These are phyloP conservation scores for Kondoa subrosea DNA, from an alignment of 768 basidiomycete species.

Conservation along the genomic window DNA sequence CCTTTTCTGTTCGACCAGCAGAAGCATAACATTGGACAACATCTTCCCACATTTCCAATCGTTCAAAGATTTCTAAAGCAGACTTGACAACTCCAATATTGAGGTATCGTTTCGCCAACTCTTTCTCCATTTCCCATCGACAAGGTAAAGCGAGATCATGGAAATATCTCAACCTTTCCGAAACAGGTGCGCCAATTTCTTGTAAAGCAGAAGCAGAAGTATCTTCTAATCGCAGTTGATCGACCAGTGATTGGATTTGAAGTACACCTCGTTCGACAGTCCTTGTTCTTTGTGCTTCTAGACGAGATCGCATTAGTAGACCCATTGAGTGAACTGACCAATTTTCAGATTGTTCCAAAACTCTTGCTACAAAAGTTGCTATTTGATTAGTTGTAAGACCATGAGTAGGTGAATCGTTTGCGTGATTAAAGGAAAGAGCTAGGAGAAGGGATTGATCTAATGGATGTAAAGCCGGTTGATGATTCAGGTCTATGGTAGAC, in stretches of 20 bases:
- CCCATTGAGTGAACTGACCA: constrained; percentile 98
- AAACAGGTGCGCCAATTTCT: constrained; percentile 34
- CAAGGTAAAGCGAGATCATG: constrained; percentile 67
- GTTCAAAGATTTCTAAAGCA: constrained; percentile 81
- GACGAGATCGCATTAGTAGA: constrained; percentile 73
- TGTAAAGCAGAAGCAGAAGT: constrained; percentile 12
- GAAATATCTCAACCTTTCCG: constrained; percentile 67
- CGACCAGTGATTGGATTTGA: constrained; percentile 85
- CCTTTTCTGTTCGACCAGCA: constrained; percentile 55
- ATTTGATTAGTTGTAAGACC: constrained; percentile 86
- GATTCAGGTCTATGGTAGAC: constrained; percentile 49
- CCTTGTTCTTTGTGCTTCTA: constrained; percentile 70
- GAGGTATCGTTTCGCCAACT: constrained; percentile 68
- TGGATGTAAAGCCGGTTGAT: constrained; percentile 74
- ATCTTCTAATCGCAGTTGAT: constrained; percentile 48
- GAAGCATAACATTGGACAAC: constrained; percentile 68
- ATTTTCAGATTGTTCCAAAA: constrained; percentile 68
- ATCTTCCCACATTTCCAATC: constrained; percentile 97
- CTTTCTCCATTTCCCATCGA: constrained; percentile 83
- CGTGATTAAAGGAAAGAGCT: constrained; percentile 71
- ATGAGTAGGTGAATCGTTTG: constrained; percentile 72
- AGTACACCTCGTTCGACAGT: constrained; percentile 84
- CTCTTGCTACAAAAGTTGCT: constrained; percentile 74
- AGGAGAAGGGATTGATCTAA: constrained; percentile 87
- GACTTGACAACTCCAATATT: constrained; percentile 72